Conservation (phyloP, 2,329 filamentous ascomycete species). For the Colletotrichum sp. region DNA sequence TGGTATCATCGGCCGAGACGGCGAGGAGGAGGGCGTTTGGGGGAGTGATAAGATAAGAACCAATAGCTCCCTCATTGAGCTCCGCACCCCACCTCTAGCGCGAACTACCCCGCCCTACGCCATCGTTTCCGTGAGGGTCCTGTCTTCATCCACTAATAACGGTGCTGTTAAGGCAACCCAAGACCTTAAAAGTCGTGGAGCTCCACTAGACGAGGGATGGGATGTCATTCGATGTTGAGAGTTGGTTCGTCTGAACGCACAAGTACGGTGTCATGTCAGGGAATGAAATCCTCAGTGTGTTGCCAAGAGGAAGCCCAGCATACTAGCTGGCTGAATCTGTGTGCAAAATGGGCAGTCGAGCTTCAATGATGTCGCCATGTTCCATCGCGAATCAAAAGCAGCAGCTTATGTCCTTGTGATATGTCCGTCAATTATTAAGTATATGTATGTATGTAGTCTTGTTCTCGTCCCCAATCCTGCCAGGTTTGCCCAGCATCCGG, state of each 20-base stretch:
- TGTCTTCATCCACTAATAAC: background rate
- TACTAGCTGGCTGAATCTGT: accelerated
- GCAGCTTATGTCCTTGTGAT: background rate
- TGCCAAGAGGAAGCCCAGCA: background rate
- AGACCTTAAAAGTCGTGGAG: background rate
- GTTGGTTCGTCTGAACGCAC: background rate
- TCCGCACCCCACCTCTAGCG: slow-evolving; percentile 19
- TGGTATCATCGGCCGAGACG: background rate
- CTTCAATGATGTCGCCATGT: background rate
- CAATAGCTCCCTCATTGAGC: background rate
- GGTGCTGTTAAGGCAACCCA: background rate
- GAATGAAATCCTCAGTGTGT: background rate
- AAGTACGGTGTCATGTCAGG: no score
- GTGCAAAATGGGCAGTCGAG: background rate
- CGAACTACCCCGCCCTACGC: slow-evolving; percentile 10
- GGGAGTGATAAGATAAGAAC: slow-evolving; percentile 5
- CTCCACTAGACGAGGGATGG: background rate
- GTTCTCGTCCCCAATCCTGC: slow-evolving; percentile 6
- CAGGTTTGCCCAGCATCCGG: background rate
- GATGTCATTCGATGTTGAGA: background rate
- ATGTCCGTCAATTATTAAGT: slow-evolving; percentile 12
- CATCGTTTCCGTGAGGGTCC: background rate
- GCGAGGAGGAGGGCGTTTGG: background rate
- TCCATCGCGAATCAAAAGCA: background rate
- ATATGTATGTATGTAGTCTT: slow-evolving; percentile 13